phyloP scores from a whole-genome alignment of 768 basidiomycete species.

The Pseudohyphozyma bogoriensis region DNA sequence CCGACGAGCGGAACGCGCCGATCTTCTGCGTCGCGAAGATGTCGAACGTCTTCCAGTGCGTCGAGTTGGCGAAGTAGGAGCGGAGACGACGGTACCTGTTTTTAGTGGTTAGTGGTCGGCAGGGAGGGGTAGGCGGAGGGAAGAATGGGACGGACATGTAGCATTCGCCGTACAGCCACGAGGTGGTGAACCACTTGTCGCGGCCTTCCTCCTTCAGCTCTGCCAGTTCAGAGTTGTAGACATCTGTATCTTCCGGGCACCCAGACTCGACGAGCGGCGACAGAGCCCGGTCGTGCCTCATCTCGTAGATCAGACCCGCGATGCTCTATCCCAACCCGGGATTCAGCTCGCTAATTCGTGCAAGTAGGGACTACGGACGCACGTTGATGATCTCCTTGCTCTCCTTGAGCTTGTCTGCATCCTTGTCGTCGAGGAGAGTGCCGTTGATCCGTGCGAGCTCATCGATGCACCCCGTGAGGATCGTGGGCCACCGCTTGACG shows the following conservation, averaged over 20 bases:
- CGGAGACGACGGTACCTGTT: conserved; percentile 75
- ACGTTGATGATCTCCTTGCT: conserved; percentile 66
- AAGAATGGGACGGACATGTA: conserved; percentile 35
- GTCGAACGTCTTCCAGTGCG: conserved; percentile 65
- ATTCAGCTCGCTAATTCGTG: too few species aligned
- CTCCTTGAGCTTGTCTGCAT: conserved; percentile 47
- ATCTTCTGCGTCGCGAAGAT: conserved; percentile 74
- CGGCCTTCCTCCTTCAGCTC: conserved; percentile 42
- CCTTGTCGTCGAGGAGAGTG: conserved; percentile 44
- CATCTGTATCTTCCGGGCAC: conserved; percentile 41
- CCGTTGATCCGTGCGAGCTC: conserved; percentile 62
- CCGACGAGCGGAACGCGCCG: conserved; percentile 58
- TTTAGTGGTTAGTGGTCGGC: neutral
- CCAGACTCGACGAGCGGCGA: conserved; percentile 44
- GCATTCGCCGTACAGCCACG: conserved; percentile 95
- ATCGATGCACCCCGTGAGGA: conserved; percentile 71
- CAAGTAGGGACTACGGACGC: too few species aligned
- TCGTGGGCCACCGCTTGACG: conserved; percentile 55
- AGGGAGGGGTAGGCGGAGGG: neutral
- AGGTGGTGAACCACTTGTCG: conserved; percentile 75
- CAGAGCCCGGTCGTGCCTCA: conserved; percentile 55
- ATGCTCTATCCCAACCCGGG: conserved; percentile 33
- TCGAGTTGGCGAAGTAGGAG: conserved; percentile 56
- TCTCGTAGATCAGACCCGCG: conserved; percentile 74
- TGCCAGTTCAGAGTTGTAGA: conserved; percentile 68